These are phyloP conservation scores for Yamadazyma laniorum DNA, from an alignment of 805 yeast species.

Conservation along the genomic window DNA sequence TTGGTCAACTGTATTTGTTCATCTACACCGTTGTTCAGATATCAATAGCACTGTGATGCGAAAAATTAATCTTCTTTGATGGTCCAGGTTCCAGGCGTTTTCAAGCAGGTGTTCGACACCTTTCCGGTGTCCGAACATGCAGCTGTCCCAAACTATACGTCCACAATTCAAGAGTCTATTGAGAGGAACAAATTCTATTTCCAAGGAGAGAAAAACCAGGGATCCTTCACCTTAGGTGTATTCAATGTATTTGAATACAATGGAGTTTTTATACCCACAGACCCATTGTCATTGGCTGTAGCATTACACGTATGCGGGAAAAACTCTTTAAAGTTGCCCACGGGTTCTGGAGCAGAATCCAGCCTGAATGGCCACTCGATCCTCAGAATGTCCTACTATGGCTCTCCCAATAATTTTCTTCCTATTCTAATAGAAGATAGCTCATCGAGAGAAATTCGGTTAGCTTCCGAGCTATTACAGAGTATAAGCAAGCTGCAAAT, in stretches of 20 bases:
- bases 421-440: constrained; percentile 58
- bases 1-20: too few relatives aligned
- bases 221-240: constrained; percentile 50
- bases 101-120: constrained; percentile 45
- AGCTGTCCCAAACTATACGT: constrained; percentile 24
- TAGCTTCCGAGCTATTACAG: constrained; percentile 9
- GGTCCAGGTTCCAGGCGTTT: constrained; percentile 36
- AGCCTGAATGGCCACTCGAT: constrained; percentile 24
- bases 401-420: constrained; percentile 48
- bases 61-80: constrained; percentile 1
- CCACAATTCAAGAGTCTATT: constrained; percentile 12
- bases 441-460: constrained; percentile 31
- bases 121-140: constrained; percentile 51
- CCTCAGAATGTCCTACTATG: constrained; percentile 46
- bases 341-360: background rate
- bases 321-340: constrained; percentile 28
- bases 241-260: constrained; percentile 39
- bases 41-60: too few relatives aligned
- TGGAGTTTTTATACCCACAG: constrained; percentile 47
- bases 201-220: constrained; percentile 16
- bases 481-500: constrained; percentile 4
- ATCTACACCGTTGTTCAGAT: too few relatives aligned
- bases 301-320: constrained; percentile 47
- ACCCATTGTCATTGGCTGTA: constrained; percentile 54
- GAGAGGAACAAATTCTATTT: constrained; percentile 18